Evolutionary conservation across 2,329 filamentous ascomycete genomes (phyloP), one percentile per base, ranked within the genome.

Genomic region (Aspergillus sp.): DNA sequence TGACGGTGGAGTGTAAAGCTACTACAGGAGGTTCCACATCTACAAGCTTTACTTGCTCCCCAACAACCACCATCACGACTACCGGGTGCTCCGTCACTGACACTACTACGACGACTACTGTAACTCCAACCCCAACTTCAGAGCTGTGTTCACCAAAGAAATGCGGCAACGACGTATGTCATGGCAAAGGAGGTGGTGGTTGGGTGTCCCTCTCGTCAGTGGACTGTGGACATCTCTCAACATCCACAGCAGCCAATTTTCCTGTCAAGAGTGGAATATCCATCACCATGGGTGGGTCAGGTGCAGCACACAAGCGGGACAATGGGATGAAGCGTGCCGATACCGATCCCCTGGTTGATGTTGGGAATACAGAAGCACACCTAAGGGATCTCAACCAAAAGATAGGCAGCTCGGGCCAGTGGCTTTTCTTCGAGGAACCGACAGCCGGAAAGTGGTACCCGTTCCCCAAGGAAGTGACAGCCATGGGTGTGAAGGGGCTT

Each of bases 31-130:
- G 39, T 22, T 45, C 51, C 3, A 54, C 45, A 4, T 17, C 41
- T 13, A 13, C 40, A 13, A 58, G 40, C 17, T 22, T 41, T 2
- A 54, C 56, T 4, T 58, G 56, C 40, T 19, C 19, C 3, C 56
- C 44, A n/a, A 27, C 56, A 4, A 47, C 51, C 2, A 54, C 51
- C 1, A 7, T 54, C 34, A 58, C 56, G 3, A 41, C 51, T 13
- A 58, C 39, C 3, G 56, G 56, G 3, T 58, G 56, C 45, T 54
- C 45, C 2, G 51, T 58, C n/a, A 54, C 56, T 6, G 56, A 20
- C 8, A 46, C 45, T 12, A 58, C 56, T 2, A 58, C 56, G 3
- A 58, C 46, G 12, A 33, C 9, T 24, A 47, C 51, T 12, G 20
- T 40, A 12, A 54, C 30, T 46, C 22, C 50, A n/a, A 44, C 15